Evolutionary conservation across 768 basidiomycete species (phyloP).

Genomic region (Termitomyces sp.): DNA sequence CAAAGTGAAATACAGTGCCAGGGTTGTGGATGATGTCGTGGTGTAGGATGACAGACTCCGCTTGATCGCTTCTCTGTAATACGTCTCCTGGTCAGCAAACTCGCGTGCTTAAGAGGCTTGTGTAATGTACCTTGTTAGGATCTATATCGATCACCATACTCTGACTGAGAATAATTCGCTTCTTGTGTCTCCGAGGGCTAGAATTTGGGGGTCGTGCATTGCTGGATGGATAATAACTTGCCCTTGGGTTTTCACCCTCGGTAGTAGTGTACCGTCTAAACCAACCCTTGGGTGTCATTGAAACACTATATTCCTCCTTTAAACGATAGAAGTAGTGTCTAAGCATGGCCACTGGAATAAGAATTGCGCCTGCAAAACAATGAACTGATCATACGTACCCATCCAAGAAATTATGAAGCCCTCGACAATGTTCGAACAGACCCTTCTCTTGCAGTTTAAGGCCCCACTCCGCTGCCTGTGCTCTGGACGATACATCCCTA

Average conservation of each 20-base stretch:
- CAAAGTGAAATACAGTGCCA: conserved; percentile 93
- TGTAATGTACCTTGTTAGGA: conserved; percentile 53
- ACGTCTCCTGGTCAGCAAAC: neutral
- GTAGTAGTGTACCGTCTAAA: conserved; percentile 56
- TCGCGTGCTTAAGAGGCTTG: neutral
- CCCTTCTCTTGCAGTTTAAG: conserved; percentile 74
- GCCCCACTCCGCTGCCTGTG: conserved; percentile 80
- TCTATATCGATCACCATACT: conserved; percentile 91
- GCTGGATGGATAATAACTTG: conserved; percentile 32
- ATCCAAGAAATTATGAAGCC: conserved; percentile 80
- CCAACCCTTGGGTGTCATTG: conserved; percentile 70
- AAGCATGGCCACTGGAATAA: neutral
- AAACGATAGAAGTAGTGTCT: conserved; percentile 91
- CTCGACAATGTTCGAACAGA: conserved; percentile 79
- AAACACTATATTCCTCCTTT: conserved; percentile 70
- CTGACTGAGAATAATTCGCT: conserved; percentile 74
- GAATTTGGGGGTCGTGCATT: conserved; percentile 30
- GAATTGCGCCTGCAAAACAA: neutral
- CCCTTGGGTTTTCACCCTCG: conserved; percentile 32
- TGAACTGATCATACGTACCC: conserved; percentile 49
- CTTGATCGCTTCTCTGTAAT: conserved; percentile 76
- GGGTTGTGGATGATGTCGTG: conserved; percentile 96
- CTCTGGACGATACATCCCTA: conserved; percentile 78
- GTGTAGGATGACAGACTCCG: conserved; percentile 85
- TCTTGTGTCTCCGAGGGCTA: conserved; percentile 47